Base-by-base conservation (phyloP, 495 filamentous ascomycete genomes). In the Astrocystis sublimbata region DNA sequence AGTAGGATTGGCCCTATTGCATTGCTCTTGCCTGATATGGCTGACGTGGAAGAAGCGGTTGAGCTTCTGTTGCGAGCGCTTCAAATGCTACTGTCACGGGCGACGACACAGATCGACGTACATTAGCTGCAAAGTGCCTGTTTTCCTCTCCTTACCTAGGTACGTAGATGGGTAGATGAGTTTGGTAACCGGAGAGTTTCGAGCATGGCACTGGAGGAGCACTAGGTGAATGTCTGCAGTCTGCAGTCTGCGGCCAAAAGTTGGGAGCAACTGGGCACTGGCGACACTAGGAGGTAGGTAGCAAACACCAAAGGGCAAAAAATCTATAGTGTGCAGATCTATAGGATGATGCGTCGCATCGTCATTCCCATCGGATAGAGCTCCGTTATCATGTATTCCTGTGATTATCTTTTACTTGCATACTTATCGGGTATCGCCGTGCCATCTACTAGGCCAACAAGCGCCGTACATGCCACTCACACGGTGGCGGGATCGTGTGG, bases 401-500 rank as follows among this genome's bases (percentile, higher is more conserved):
- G 45, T 17, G 45, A 13, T 17, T 61, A 24, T 23, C 28, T 30
- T 24, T 17, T 26, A 13, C 15, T 31, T 28, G n/a, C 19, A 19
- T 24, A 6, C 7, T 35, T 4, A 51, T 23, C 26, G 12, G 28
- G 38, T 26, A 35, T 38, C 24, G 55, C 12, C 24, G 6, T 42
- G 35, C 38, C 12, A 42, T 53, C 24, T 9, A 31, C 23, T 43
- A 40, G 13, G 42, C 36, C 35, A 30, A 52, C 26, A 53, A 54
- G 30, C 8, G 28, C 23, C 19, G 4, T n/a, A n/a, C n/a, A 21
- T 31, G 19, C 15, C 12, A 19, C 35, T 61, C 59, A 68, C 46
- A 64, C 68, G 67, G 71, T 62, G 17, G 70, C 74, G 33, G 78
- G 77, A 55, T 83, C 71, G 71, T 88, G 86, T 15, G 93, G 93